Conservation (phyloP, 129 eudicot species). For the Flaveria sonorensis region DNA sequence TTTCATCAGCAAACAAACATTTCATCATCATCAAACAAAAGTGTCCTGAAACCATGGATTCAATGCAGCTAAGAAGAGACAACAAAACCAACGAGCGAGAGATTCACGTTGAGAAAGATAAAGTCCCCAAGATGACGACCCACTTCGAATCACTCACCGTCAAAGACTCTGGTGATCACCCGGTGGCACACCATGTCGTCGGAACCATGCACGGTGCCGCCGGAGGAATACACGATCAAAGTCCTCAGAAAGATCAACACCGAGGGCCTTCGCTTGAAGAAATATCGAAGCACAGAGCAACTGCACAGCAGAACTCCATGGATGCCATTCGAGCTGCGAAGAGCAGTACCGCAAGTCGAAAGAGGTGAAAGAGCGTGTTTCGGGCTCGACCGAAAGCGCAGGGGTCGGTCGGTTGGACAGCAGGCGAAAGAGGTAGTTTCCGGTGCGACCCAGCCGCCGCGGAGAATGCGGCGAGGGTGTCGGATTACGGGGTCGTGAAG, state of each 20-base stretch:
- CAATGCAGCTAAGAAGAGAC: slow-evolving; percentile 55
- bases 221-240: slow-evolving; percentile 8
- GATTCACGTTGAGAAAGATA: slow-evolving; percentile 54
- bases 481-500: not conserved
- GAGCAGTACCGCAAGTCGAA: slow-evolving; percentile 45
- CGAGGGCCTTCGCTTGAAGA: slow-evolving; percentile 53
- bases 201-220: slow-evolving; percentile 24
- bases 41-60: slow-evolving; percentile 50
- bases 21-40: not conserved
- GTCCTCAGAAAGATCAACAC: not conserved
- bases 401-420: slow-evolving; percentile 8
- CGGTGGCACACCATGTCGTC: slow-evolving; percentile 17
- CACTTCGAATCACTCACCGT: slow-evolving; percentile 63
- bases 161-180: slow-evolving; percentile 33
- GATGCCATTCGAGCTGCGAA: slow-evolving; percentile 55
- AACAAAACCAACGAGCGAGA: slow-evolving; percentile 43
- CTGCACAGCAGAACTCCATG: slow-evolving; percentile 68
- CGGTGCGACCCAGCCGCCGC: slow-evolving; percentile 12
- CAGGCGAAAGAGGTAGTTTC: slow-evolving; percentile 23
- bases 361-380: not conserved
- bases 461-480: not conserved
- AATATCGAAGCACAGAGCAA: slow-evolving; percentile 38
- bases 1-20: not conserved
- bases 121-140: slow-evolving; percentile 60
- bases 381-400: too few relatives aligned